A percentile compares a stretch with the other conserved stretches of the same genome.
Conservation (phyloP, 2,329 filamentous ascomycete genomes). For the Cladophialophora immunda region DNA sequence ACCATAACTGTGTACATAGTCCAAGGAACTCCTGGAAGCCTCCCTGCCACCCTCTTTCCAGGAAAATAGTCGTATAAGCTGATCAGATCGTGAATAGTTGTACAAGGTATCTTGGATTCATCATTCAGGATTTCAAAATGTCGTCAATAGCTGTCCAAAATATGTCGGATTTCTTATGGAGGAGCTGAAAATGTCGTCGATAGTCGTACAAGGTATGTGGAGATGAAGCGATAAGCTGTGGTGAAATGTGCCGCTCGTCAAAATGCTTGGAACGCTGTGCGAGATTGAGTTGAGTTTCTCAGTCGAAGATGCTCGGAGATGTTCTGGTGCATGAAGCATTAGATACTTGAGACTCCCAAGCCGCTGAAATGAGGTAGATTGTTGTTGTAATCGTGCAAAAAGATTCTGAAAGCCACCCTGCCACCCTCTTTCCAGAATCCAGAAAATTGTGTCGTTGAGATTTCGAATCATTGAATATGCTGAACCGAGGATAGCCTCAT, state of each 20-base stretch:
- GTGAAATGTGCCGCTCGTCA: neutral
- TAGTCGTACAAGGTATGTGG: constrained; percentile 1
- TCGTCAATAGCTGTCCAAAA: neutral
- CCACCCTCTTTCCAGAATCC: constrained; percentile 8
- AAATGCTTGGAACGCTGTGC: neutral
- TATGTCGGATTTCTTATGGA: neutral
- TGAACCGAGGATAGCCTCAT: neutral
- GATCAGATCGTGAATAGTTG: neutral
- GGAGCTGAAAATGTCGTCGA: neutral
- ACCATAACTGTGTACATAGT: neutral
- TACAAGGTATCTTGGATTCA: neutral
- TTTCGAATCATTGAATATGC: neutral
- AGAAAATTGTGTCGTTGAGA: neutral
- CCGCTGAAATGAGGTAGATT: neutral
- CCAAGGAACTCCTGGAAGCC: neutral
- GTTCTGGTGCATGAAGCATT: neutral
- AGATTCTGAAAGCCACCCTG: constrained; percentile 2
- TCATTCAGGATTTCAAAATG: neutral
- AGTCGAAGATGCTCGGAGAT: no score
- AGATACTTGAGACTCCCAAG: neutral
- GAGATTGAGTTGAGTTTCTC: neutral
- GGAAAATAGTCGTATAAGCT: neutral
- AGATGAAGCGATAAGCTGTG: neutral
- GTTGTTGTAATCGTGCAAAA: neutral
- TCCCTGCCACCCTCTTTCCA: constrained; percentile 3